These are phyloP conservation scores for Flaveria ramosissima DNA, from an alignment of 129 eudicot genomes.

Conservation along the genomic window DNA sequence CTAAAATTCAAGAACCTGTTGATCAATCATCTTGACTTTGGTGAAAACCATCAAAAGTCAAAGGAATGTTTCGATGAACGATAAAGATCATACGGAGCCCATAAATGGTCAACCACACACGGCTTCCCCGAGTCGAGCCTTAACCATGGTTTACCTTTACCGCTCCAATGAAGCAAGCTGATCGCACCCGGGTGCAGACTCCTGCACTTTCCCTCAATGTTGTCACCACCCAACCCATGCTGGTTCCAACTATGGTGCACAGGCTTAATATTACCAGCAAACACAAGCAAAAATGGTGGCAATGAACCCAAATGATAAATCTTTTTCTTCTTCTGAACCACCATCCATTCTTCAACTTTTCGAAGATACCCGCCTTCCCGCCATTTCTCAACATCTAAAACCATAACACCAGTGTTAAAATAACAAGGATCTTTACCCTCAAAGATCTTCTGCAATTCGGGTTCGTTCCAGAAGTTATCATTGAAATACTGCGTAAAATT, in stretches of 20 bases:
- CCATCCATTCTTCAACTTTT: slow-evolving; percentile 56
- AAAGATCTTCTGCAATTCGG: slow-evolving; percentile 38
- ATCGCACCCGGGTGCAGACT: slow-evolving; percentile 62
- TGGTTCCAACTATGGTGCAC: slow-evolving; percentile 55
- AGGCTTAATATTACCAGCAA: slow-evolving; percentile 53
- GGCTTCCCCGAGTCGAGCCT: slow-evolving; percentile 57
- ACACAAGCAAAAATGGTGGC: slow-evolving; percentile 58
- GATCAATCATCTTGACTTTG: not conserved
- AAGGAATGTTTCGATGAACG: slow-evolving; percentile 29
- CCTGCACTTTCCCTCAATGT: slow-evolving; percentile 58
- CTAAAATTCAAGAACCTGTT: slow-evolving; percentile 28
- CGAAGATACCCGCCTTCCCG: slow-evolving; percentile 45
- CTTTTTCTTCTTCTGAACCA: slow-evolving; percentile 52
- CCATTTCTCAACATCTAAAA: slow-evolving; percentile 55
- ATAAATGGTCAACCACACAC: slow-evolving; percentile 52
- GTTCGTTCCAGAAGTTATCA: slow-evolving; percentile 51
- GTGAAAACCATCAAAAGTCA: not conserved
- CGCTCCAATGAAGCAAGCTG: slow-evolving; percentile 63
- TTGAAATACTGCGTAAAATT: slow-evolving; percentile 51
- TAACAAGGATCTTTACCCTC: slow-evolving; percentile 44
- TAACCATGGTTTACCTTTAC: slow-evolving; percentile 69
- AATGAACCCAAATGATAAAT: slow-evolving; percentile 58
- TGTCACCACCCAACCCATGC: slow-evolving; percentile 62
- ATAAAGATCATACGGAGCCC: slow-evolving; percentile 66
- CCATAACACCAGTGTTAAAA: slow-evolving; percentile 58